These are phyloP conservation scores for Suillus luteus DNA, from an alignment of 768 basidiomycete genomes.

Conservation along the genomic window DNA sequence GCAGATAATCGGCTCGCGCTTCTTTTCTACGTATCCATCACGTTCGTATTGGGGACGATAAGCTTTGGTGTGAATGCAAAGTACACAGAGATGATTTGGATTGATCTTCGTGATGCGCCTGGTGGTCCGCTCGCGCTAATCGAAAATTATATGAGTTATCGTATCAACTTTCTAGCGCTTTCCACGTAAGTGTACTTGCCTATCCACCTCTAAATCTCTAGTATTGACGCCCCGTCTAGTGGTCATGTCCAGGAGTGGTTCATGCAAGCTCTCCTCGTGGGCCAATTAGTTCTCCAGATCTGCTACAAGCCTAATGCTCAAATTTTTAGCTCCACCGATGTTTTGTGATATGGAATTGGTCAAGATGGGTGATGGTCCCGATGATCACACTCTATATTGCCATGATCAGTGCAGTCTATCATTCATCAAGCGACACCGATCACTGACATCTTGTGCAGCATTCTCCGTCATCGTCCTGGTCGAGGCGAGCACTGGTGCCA, in stretches of 20 bases:
- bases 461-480: constrained; percentile 24
- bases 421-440: background rate
- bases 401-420: constrained; percentile 18
- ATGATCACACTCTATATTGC: constrained; percentile 20
- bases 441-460: constrained; percentile 9
- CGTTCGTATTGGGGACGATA: constrained; percentile 21
- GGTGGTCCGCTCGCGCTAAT: constrained; percentile 1
- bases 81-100: constrained; percentile 27
- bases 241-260: constrained; percentile 2
- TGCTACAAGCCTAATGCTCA: background rate
- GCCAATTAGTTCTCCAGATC: background rate
- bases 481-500: constrained; percentile 15
- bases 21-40: constrained; percentile 9
- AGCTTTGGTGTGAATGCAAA: constrained; percentile 19
- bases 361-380: constrained; percentile 18
- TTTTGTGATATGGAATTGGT: constrained; percentile 20
- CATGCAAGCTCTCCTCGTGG: constrained; percentile 4
- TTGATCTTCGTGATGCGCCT: constrained; percentile 22
- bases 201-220: background rate
- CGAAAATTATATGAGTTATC: background rate
- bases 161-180: background rate
- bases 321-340: constrained; percentile 16
- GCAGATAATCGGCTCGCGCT: background rate
- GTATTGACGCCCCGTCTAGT: background rate
- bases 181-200: background rate